Evolutionary conservation across 2,329 filamentous ascomycete genomes (phyloP), one percentile per base, ranked within the genome.

Genomic region (Trichoderma gracile): DNA sequence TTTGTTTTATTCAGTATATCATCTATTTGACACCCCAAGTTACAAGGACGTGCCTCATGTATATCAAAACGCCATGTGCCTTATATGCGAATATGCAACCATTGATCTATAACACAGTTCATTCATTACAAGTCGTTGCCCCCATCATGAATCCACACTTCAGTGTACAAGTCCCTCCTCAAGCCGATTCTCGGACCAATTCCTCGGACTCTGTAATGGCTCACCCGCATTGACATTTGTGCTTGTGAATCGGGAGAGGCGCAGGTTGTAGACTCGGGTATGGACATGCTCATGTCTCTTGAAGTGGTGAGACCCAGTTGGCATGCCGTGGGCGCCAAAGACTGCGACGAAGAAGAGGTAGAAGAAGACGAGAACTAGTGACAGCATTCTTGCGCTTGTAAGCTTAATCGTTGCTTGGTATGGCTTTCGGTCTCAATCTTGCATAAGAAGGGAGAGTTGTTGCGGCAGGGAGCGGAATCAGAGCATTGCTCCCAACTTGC

Each of bases 291-390:
- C 60, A 27, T 55, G 60, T 47, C 60, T 55, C 21, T 45, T 54
- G 42, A 46, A 46, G 12, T 21, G 23, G 40, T 17, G 30, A 3
- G 50, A 45, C 15, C 21, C 50, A 21, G 30, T 49, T 19, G 73
- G 73, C 27, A 69, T 71, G 19, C 72, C 73, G 23, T 73, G 61
- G 2, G 70, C 62, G 25, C 68, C 59, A 17, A 69, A 64, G 45
- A 69, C 65, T 67, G 71, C 71, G 38, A 71, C 50, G 43, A 69
- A 65, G 15, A 73, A 68, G 33, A 72, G 56, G 64, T 67, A 46
- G 12, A 70, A 25, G 49, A 65, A 68, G 40, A 68, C 64, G 30
- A 71, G 66, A 6, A 67, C 42, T 17, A 59, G 6, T 15, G 60
- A 54, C 49, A 63, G 12, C 60, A 63, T 27, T 53, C 47, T 54